A percentile compares a stretch with the other conserved stretches of the same genome.
phyloP scores from a whole-genome alignment of 768 basidiomycete genomes.

The Steccherinum ochraceum region DNA sequence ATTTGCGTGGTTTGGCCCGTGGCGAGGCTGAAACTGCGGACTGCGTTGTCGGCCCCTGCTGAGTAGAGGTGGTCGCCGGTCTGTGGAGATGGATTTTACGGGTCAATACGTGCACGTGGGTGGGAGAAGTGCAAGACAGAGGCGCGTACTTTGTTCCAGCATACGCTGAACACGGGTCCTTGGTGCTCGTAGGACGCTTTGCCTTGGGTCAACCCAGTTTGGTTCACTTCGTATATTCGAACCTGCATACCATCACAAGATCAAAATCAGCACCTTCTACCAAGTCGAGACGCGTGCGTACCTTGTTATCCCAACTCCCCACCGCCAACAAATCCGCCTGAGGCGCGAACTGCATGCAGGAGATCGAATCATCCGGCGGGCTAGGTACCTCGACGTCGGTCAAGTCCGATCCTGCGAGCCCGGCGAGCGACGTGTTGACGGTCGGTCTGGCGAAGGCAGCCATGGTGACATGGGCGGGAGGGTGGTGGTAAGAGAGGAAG shows the following conservation, averaged over 20 bases:
- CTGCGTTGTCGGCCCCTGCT: slow-evolving; percentile 91
- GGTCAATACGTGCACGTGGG: background rate
- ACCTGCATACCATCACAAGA: slow-evolving; percentile 44
- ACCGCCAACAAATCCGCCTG: slow-evolving; percentile 88
- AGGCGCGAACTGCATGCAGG: slow-evolving; percentile 76
- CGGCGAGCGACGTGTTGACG: background rate
- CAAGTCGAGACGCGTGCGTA: slow-evolving; percentile 33
- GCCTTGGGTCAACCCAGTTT: slow-evolving; percentile 73
- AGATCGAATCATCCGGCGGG: slow-evolving; percentile 83
- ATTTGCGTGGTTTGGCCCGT: slow-evolving; percentile 80
- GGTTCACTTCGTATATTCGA: slow-evolving; percentile 84
- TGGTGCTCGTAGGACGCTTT: slow-evolving; percentile 90
- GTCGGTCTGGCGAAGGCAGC: background rate
- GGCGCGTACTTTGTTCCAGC: slow-evolving; percentile 82
- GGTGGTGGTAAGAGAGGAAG: too few species aligned
- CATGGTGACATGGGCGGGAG: background rate
- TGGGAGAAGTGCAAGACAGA: background rate
- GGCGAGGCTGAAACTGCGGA: slow-evolving; percentile 83
- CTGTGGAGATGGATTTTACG: slow-evolving; percentile 30
- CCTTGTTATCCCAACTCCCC: slow-evolving; percentile 91
- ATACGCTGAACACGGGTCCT: slow-evolving; percentile 80
- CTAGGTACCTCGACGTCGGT: slow-evolving; percentile 80
- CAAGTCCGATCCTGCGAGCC: too few species aligned
- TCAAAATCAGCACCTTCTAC: background rate
- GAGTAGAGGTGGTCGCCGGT: slow-evolving; percentile 89